phyloP scores from a whole-genome alignment of 345 rosid species.

The Dovyalis caffra region DNA sequence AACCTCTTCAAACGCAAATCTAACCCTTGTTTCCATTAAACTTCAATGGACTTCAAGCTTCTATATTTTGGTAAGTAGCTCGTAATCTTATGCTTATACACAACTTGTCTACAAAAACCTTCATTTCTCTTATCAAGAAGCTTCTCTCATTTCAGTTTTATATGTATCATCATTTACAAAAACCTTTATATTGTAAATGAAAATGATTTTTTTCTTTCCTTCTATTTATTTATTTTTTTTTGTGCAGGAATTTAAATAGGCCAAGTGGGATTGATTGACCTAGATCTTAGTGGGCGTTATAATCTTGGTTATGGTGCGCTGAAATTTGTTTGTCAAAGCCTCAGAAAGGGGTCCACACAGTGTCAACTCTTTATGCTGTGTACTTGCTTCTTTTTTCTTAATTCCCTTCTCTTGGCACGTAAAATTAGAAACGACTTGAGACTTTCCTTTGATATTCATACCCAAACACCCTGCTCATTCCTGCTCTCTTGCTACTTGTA shows the following conservation, averaged over 20 bases:
- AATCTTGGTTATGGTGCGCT: constrained; percentile 12
- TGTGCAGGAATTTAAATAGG: not conserved
- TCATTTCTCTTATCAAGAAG: not conserved
- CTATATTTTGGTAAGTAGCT: not conserved
- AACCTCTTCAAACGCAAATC: not conserved
- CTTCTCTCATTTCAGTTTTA: not conserved
- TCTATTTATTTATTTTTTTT: not conserved
- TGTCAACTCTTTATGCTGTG: constrained; percentile 20
- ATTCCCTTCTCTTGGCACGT: constrained; percentile 25
- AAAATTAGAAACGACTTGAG: constrained; percentile 1
- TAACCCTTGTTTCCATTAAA: not conserved
- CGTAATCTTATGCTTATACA: not conserved
- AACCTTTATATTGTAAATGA: too few species aligned
- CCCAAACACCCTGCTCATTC: not conserved
- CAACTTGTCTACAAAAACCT: not conserved
- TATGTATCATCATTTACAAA: not conserved
- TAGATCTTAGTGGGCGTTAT: constrained; percentile 29
- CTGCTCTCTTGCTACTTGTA: constrained; percentile 20
- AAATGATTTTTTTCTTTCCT: not conserved
- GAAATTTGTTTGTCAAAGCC: constrained; percentile 13
- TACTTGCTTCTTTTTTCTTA: not conserved
- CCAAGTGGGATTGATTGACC: not conserved
- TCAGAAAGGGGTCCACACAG: constrained; percentile 17
- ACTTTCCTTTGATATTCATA: constrained; percentile 13
- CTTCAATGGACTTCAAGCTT: not conserved